Evolutionary conservation across 2,329 filamentous ascomycete genomes (phyloP).

Genomic region (Claviceps pazoutovae): DNA sequence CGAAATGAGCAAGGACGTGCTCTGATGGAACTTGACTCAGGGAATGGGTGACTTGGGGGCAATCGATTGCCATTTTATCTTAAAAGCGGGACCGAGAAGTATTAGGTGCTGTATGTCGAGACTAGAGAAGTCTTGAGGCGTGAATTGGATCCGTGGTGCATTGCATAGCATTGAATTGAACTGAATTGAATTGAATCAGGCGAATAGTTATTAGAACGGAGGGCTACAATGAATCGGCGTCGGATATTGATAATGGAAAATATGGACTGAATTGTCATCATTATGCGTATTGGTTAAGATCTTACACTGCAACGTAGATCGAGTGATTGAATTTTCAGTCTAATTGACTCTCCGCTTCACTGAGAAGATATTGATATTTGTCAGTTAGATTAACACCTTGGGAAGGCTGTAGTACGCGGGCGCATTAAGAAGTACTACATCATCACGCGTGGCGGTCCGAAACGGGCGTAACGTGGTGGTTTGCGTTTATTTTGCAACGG

Average conservation of each 20-base stretch:
- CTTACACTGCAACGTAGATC: background rate
- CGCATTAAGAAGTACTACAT: too few relatives aligned
- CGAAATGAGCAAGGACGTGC: slow-evolving; percentile 36
- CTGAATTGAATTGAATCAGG: slow-evolving; percentile 1
- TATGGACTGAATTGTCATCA: background rate
- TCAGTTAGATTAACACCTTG: too few relatives aligned
- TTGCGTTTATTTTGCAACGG: too few relatives aligned
- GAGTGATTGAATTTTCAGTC: background rate
- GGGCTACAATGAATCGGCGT: background rate
- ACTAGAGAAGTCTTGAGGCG: background rate
- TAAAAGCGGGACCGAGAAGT: background rate
- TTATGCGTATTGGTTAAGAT: background rate
- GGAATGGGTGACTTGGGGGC: background rate
- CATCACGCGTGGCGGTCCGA: too few relatives aligned
- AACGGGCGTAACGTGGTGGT: too few relatives aligned
- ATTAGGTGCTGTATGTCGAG: background rate
- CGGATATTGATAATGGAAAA: background rate
- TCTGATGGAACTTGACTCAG: slow-evolving; percentile 13
- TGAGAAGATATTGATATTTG: too few relatives aligned
- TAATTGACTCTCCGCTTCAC: background rate
- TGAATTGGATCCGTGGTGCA: background rate
- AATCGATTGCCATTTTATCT: background rate
- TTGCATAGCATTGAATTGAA: slow-evolving; percentile 6
- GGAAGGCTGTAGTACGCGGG: too few relatives aligned
- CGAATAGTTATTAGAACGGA: background rate